Conservation (phyloP, 2,329 filamentous ascomycete species). For the Aspergillus pseudotamarii region DNA sequence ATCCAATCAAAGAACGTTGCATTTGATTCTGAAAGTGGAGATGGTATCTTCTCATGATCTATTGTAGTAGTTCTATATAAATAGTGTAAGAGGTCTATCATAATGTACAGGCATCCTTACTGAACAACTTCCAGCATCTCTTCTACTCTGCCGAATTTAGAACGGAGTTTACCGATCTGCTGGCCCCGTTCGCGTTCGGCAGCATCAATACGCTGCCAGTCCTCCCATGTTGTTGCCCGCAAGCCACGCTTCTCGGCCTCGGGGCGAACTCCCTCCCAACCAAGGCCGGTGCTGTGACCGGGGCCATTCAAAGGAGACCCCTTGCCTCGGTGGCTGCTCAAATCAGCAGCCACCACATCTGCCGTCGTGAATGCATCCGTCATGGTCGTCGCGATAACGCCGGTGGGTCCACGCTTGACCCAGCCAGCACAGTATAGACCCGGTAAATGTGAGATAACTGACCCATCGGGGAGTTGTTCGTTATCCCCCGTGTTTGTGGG, state of each 20-base stretch:
- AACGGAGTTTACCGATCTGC: conserved; percentile 72
- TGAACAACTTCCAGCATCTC: conserved; percentile 58
- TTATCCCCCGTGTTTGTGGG: conserved; percentile 29
- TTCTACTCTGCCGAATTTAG: conserved; percentile 62
- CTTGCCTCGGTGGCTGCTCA: conserved; percentile 47
- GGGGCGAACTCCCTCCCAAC: conserved; percentile 75
- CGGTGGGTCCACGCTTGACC: conserved; percentile 93
- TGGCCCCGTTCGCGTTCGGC: conserved; percentile 71
- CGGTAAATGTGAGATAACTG: conserved; percentile 57
- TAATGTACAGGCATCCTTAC: conserved; percentile 6
- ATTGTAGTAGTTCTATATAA: neutral
- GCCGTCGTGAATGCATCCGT: conserved; percentile 88
- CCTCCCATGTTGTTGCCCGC: conserved; percentile 73
- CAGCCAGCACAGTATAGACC: conserved; percentile 93
- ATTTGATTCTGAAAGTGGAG: neutral
- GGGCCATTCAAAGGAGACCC: conserved; percentile 52
- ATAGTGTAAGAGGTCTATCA: neutral
- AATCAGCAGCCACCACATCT: conserved; percentile 81
- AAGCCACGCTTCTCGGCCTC: conserved; percentile 61
- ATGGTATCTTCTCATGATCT: conserved; percentile 2
- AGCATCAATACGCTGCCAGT: conserved; percentile 85
- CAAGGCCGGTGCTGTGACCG: conserved; percentile 50
- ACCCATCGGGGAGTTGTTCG: conserved; percentile 33
- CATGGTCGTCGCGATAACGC: conserved; percentile 96
- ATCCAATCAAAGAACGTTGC: conserved; percentile 1